A percentile compares a stretch with the other conserved stretches of the same genome.
Evolutionary conservation across 2,329 filamentous ascomycete species (phyloP).

Genomic region (Fusarium dlaminii): DNA sequence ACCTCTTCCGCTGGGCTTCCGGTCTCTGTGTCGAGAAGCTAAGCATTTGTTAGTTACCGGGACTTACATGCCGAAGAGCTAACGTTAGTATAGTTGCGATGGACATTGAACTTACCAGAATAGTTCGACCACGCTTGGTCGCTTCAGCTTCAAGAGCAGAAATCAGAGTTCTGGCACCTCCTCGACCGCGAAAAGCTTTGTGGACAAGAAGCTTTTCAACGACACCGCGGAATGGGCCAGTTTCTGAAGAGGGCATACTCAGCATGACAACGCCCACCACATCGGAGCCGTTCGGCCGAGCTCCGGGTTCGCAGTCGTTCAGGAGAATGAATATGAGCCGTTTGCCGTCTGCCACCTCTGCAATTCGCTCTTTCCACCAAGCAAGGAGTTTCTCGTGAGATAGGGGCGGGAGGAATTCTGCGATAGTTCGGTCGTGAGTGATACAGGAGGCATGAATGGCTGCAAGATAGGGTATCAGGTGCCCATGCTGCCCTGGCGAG

Average conservation of each 20-base stretch:
- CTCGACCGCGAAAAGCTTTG: slow-evolving; percentile 59
- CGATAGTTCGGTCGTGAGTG: slow-evolving; percentile 64
- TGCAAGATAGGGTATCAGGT: slow-evolving; percentile 66
- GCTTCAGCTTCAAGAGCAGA: slow-evolving; percentile 65
- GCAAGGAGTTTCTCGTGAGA: slow-evolving; percentile 63
- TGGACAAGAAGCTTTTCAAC: slow-evolving; percentile 69
- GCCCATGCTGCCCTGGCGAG: slow-evolving; percentile 55
- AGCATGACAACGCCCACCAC: slow-evolving; percentile 68
- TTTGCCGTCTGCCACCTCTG: slow-evolving; percentile 55
- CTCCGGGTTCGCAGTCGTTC: slow-evolving; percentile 45
- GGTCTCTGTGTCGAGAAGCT: slow-evolving; percentile 64
- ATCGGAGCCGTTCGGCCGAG: slow-evolving; percentile 53
- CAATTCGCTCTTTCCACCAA: slow-evolving; percentile 65
- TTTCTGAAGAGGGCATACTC: slow-evolving; percentile 61
- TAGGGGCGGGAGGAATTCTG: slow-evolving; percentile 68
- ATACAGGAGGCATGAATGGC: slow-evolving; percentile 69
- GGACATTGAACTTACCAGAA: slow-evolving; percentile 59
- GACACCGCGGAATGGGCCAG: slow-evolving; percentile 62
- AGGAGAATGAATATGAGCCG: slow-evolving; percentile 65
- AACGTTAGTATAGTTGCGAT: neutral
- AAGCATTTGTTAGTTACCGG: neutral
- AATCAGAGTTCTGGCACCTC: slow-evolving; percentile 63
- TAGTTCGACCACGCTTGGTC: slow-evolving; percentile 55
- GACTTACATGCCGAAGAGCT: neutral
- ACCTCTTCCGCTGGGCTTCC: slow-evolving; percentile 62